Evolutionary conservation across 495 filamentous ascomycete species (phyloP).

Genomic region (Xylaria curta): DNA sequence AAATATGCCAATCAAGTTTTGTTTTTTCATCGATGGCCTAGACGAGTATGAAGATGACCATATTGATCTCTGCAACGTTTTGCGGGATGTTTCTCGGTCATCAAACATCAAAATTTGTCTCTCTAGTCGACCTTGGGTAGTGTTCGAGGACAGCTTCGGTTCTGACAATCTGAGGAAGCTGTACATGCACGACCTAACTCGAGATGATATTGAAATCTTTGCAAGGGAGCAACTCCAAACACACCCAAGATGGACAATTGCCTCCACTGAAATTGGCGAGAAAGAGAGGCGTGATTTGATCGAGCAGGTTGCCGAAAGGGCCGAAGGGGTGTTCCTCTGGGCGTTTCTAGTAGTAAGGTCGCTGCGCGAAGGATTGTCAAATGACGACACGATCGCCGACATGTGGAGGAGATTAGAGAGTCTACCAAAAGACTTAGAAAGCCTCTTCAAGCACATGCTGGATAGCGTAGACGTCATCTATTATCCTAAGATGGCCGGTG

Average conservation of each 20-base stretch:
- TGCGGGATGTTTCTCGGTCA: neutral
- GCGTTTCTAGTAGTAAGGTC: neutral
- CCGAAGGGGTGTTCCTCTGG: slow-evolving; percentile 1
- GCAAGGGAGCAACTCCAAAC: neutral
- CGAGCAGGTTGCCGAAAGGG: neutral
- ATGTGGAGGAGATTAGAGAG: neutral
- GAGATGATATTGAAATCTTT: neutral
- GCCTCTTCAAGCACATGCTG: neutral
- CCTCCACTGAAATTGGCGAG: neutral
- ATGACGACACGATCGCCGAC: neutral
- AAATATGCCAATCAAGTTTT: neutral
- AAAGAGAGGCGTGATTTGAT: neutral
- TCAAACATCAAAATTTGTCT: neutral
- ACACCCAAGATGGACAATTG: neutral
- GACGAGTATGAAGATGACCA: neutral
- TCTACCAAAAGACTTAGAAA: neutral
- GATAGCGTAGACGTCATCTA: neutral
- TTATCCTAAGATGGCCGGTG: neutral
- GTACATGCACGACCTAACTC: slow-evolving; percentile 2
- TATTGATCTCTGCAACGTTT: neutral
- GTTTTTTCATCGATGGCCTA: neutral
- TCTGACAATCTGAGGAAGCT: neutral
- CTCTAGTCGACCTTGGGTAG: neutral
- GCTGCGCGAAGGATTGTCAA: neutral
- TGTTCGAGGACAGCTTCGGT: neutral